Evolutionary conservation across 1,284 basidiomycete genomes (phyloP).

Genomic region (Exobasidium cylindrosporum): DNA sequence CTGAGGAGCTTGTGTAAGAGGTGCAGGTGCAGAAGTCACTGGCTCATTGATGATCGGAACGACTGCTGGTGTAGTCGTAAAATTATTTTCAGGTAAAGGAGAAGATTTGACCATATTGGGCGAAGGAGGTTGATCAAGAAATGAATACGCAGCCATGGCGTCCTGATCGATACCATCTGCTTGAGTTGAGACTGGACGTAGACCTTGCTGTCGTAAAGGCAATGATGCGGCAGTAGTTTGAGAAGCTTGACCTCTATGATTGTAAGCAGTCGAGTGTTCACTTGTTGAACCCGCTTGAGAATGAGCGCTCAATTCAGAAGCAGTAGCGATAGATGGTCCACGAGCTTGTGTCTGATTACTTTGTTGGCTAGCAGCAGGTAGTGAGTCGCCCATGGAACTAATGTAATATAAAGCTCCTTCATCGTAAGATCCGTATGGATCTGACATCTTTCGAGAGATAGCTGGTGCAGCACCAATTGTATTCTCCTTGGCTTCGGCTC

Average conservation of each 20-base stretch:
- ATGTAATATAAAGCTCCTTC: slow-evolving; percentile 49
- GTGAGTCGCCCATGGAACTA: slow-evolving; percentile 43
- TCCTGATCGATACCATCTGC: slow-evolving; percentile 26
- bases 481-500: slow-evolving; percentile 14
- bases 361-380: slow-evolving; percentile 22
- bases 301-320: neutral
- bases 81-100: neutral
- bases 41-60: neutral
- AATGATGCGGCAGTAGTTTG: neutral
- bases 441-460: slow-evolving; percentile 3
- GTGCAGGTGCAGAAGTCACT: slow-evolving; percentile 17
- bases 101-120: slow-evolving; percentile 13
- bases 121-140: slow-evolving; percentile 44
- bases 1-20: slow-evolving; percentile 1
- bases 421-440: slow-evolving; percentile 27
- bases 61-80: slow-evolving; percentile 3
- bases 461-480: neutral
- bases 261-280: neutral
- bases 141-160: slow-evolving; percentile 46
- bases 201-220: neutral
- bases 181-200: neutral
- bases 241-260: neutral
- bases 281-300: neutral
- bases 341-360: neutral
- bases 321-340: neutral